Base-by-base conservation (phyloP, 805 yeast genomes). In the Tetrapisispora taiwanensis region DNA sequence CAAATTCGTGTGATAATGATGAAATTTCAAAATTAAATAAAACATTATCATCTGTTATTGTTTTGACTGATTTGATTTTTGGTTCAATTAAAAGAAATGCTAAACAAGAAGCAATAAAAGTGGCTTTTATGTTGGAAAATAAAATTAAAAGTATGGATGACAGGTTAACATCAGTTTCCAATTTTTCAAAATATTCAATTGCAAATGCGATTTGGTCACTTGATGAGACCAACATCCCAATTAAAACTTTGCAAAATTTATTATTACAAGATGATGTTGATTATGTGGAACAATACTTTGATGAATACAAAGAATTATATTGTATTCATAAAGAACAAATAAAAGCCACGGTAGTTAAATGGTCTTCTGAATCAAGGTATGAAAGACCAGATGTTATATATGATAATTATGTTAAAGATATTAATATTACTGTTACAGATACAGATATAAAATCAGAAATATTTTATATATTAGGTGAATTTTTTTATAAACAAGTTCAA, bases 281-380 rank as follows among this genome's bases (percentile, higher is more conserved):
- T 8, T 5, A 10, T 15, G 19, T 17, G 6, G 5, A 7, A 24
- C 18, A 17, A 4, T 14, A 30, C 27, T n/a, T 19, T 6, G 19
- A 9, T 28, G 15, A 20, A 14, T 39, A 42, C 18, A 15, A 19
- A 26, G 4, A 39, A 8, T 17, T 48, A 1, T 30, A 58, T 7
- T 46, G 45, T 1, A 42, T 62, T 2, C 49, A 61, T 0, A 44
- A 50, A 6, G 58, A 63, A 8, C 48, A 53, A 10, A 33, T 62
- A 49, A 75, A 52, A 51, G 70, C 71, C 12, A 52, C 59, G 7
- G 52, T 83, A 33, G 80, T 80, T 0, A 70, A 74, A 39, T 88
- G 96, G 96, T 63, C 78, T 30, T 72, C 85, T 0, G 75, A 72
- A 39, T 82, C 94, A 0, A 72, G 83, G 31, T 81, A 79, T 48